These are phyloP conservation scores for Lasiodiplodia citricola DNA, from an alignment of 2,329 filamentous ascomycete species.

Conservation along the genomic window DNA sequence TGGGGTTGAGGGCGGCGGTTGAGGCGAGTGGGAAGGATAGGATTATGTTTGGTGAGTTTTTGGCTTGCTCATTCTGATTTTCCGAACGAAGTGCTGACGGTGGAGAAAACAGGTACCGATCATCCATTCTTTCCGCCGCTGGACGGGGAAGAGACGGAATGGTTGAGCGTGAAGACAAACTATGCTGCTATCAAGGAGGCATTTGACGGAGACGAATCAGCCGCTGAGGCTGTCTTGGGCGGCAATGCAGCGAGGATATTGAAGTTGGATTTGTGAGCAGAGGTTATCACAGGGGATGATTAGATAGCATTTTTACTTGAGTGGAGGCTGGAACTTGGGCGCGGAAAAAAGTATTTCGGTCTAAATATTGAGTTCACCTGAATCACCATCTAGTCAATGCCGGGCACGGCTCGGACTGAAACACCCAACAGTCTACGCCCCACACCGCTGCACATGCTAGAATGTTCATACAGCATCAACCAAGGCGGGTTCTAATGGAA, in stretches of 20 bases:
- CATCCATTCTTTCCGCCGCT: slow-evolving; percentile 86
- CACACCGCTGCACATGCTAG: no score
- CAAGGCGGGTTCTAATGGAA: no score
- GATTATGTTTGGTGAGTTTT: slow-evolving; percentile 69
- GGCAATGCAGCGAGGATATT: slow-evolving; percentile 64
- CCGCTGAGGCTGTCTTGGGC: slow-evolving; percentile 62
- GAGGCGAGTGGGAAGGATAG: slow-evolving; percentile 70
- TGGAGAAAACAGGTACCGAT: slow-evolving; percentile 63
- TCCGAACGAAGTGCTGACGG: not conserved
- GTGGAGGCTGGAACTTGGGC: not conserved
- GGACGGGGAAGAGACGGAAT: slow-evolving; percentile 64
- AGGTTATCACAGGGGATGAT: not conserved
- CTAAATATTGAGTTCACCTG: no score
- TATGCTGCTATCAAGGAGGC: slow-evolving; percentile 61
- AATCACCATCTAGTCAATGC: no score
- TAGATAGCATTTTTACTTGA: not conserved
- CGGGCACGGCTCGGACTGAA: no score
- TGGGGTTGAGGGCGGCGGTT: slow-evolving; percentile 73
- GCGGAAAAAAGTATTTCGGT: no score
- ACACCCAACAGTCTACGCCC: no score
- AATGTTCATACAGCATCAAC: no score
- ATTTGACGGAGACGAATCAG: slow-evolving; percentile 52
- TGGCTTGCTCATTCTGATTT: not conserved
- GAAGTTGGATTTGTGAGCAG: slow-evolving; percentile 30
- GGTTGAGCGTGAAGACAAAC: slow-evolving; percentile 71